Base-by-base conservation (phyloP, 2,329 filamentous ascomycete genomes). In the Hymenoscyphus albidus region DNA sequence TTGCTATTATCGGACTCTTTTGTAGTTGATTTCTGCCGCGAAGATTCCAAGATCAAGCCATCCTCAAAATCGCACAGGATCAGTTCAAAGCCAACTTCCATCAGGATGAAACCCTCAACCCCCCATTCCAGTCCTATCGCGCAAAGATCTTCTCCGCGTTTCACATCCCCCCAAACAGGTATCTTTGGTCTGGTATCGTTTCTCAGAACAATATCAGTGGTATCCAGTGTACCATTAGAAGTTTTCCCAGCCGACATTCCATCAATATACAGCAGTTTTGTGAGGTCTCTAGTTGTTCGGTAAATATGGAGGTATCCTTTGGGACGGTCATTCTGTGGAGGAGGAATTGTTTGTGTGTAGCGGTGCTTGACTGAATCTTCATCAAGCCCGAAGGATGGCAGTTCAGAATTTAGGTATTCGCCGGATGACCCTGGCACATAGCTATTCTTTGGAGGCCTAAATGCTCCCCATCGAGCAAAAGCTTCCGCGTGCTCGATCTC, bases 401-500 rank as follows among this genome's bases (percentile, higher is more conserved):
- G 14, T 44, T n/a, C 42, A n/a, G 42, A 13, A 27, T 12, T 22
- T 54, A 2, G 18, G 13, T 22, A 18, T 14, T 65, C 42, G 13
- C 63, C 60, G 16, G 63, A 60, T 14, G 42, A 12, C 22, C 48
- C 40, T 12, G 51, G 35, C 4, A 18, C 32, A 38, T 61, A 2
- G 1, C 59, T 32, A 39, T 61, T 55, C 13, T 55, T 57, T n/a
- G 64, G 61, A n/a, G 62, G 62, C 14, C 42, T 48, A 51, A 51
- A 27, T 5, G 56, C 38, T 35, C 9, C 35, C 35, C 35, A 27
- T 62, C 58, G 74, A 0, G 88, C 86, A 76, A 93, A 92, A 2
- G 80, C 73, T 68, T 89, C 80, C 0, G 89, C 87, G 75, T 93
- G 90, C 70, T 93, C 89, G 3, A 88, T 82, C 74, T 93, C 90